A percentile compares a stretch with the other conserved stretches of the same genome.
These are phyloP conservation scores for Lonicera japonica DNA, from an alignment of 129 eudicot genomes.

Conservation along the genomic window DNA sequence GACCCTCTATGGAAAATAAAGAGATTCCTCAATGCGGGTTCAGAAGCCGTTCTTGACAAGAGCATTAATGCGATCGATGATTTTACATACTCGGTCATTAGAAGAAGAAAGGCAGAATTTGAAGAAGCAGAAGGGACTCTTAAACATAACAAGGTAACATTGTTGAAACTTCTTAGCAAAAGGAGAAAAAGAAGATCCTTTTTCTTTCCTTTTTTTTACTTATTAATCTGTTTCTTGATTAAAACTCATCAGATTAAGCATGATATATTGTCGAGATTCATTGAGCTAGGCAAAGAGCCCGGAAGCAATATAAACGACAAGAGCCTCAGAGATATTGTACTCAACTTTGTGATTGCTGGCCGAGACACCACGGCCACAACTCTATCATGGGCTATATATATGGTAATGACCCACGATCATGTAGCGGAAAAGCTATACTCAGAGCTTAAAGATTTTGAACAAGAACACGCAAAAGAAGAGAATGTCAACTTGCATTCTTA, in stretches of 20 bases:
- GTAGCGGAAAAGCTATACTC: slow-evolving; percentile 68
- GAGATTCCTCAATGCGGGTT: slow-evolving; percentile 69
- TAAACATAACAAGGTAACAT: slow-evolving; percentile 46
- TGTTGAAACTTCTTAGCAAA: neutral
- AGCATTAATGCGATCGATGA: slow-evolving; percentile 84
- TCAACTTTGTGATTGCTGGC: slow-evolving; percentile 94
- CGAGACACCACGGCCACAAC: slow-evolving; percentile 97
- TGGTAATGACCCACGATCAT: slow-evolving; percentile 58
- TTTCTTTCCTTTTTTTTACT: too few relatives aligned
- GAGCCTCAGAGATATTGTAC: slow-evolving; percentile 85
- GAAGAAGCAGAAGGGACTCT: slow-evolving; percentile 27
- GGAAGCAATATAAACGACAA: slow-evolving; percentile 74
- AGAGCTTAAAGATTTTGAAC: slow-evolving; percentile 61
- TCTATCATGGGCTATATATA: slow-evolving; percentile 93
- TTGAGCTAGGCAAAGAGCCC: slow-evolving; percentile 77
- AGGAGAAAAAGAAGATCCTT: neutral
- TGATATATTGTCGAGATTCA: slow-evolving; percentile 83
- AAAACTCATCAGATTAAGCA: slow-evolving; percentile 51
- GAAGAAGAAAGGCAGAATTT: slow-evolving; percentile 67
- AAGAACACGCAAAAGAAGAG: slow-evolving; percentile 57
- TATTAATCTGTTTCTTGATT: neutral
- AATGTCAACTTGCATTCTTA: slow-evolving; percentile 28
- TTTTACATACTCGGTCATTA: slow-evolving; percentile 82
- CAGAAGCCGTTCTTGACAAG: slow-evolving; percentile 80
- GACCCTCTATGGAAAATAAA: slow-evolving; percentile 90